Base-by-base conservation (phyloP, 768 basidiomycete species). In the Calocera cornea region DNA sequence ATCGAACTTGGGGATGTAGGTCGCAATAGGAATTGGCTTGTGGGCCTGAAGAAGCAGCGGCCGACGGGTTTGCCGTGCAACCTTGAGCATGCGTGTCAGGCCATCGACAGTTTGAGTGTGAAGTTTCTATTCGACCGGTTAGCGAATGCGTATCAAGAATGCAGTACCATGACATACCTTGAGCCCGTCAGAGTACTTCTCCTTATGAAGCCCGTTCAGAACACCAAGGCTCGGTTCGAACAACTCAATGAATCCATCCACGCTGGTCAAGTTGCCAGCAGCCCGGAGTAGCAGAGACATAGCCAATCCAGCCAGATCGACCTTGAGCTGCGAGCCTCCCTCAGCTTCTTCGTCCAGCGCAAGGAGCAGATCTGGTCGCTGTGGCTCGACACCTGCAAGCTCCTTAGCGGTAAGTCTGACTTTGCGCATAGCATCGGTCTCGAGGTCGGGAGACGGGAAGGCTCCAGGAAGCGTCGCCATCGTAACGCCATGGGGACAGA, bases 1-100 rank as follows among this genome's bases (percentile, higher is more conserved):
- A 72, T 95, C 94, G 77, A 99, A 99, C 75, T 94, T 95, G 73
- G 97, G 97, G 29, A 92, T 83, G 76, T 92, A 94, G 0, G 93
- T 84, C 2, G 93, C 85, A 71, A 99, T 97, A 2, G 97, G 92
- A 54, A 98, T 95, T 0, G 94, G 91, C 76, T 95, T 97, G 80
- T 98, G 95, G 1, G 89, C 82, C 79, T 99, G 97, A 24, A 98
- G 82, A 1, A 77, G 79, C 33, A 99, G 85, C 0, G 97, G 92
- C 65, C 79, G 83, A 40, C 97, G 88, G 0, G 84, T 80, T 76
- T 88, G 83, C 12, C 75, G 79, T 0, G 91, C 79, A 73, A 95
- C 90, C 71, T 86, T 88, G 50, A 95, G 79, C 60, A 92, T 76
- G 3, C 88, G 84, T 31, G 75, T 73, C 10, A 91, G 74, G 14